These are phyloP conservation scores for Ceratocystis diversiconidia DNA, from an alignment of 2,329 filamentous ascomycete species.

Conservation along the genomic window DNA sequence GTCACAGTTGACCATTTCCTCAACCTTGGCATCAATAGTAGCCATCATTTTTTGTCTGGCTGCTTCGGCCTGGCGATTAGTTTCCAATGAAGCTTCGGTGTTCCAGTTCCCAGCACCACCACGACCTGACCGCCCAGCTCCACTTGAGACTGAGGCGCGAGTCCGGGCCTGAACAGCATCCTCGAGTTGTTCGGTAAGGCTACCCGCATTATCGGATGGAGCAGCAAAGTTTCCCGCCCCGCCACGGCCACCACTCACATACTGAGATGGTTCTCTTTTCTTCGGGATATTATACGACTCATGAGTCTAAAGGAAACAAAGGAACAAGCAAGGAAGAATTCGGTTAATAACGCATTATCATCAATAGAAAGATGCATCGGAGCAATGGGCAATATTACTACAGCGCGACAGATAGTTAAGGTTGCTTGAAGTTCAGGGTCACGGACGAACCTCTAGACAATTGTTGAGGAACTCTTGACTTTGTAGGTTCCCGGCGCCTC, in stretches of 20 bases:
- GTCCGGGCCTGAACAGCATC: background rate
- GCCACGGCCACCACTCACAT: conserved; percentile 39
- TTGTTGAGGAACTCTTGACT: conserved; percentile 28
- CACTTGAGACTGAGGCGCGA: conserved; percentile 18
- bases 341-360: background rate
- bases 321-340: background rate
- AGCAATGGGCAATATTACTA: background rate
- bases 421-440: background rate
- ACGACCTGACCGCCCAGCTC: conserved; percentile 26
- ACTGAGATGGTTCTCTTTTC: conserved; percentile 24
- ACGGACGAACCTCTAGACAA: conserved; percentile 24
- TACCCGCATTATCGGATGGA: conserved; percentile 26
- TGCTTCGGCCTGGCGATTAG: conserved; percentile 18
- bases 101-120: conserved; percentile 42
- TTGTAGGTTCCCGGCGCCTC: conserved; percentile 50
- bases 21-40: conserved; percentile 27
- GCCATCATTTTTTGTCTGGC: conserved; percentile 24
- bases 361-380: background rate
- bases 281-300: conserved; percentile 23
- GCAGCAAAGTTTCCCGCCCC: conserved; percentile 48
- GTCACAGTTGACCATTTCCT: conserved; percentile 30
- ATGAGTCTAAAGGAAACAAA: background rate
- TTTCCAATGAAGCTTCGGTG: conserved; percentile 16
- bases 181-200: conserved; percentile 21
- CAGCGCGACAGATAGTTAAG: conserved; percentile 1